phyloP scores from a whole-genome alignment of 2,329 filamentous ascomycete species.

The Berkeleyomyces rouxiae region DNA sequence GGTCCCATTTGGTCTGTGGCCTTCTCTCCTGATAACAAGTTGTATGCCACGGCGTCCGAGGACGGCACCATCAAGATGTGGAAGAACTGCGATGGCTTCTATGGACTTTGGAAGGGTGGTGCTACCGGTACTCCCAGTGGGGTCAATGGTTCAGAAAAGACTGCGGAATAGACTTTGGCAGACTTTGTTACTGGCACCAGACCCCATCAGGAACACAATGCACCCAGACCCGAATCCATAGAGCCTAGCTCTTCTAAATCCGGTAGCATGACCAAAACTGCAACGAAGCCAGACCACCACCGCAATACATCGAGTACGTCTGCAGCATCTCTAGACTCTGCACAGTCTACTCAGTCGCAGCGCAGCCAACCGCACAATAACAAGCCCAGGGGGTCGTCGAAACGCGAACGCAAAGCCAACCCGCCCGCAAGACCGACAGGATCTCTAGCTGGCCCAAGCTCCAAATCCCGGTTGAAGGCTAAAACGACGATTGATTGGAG shows the following conservation, averaged over 20 bases:
- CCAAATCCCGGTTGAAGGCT: not conserved
- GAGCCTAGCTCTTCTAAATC: not conserved
- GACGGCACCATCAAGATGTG: conserved; percentile 94
- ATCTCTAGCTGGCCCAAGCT: not conserved
- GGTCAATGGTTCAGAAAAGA: conserved; percentile 10
- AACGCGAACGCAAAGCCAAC: not conserved
- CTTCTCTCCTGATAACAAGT: conserved; percentile 86
- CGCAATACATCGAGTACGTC: not conserved
- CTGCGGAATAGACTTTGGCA: conserved; percentile 13
- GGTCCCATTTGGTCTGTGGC: conserved; percentile 92
- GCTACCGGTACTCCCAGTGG: conserved; percentile 15
- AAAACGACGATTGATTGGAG: not conserved
- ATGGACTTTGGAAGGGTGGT: conserved; percentile 46
- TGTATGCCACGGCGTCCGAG: conserved; percentile 92
- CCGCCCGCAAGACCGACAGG: not conserved
- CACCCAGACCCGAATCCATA: not conserved
- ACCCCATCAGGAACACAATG: not conserved
- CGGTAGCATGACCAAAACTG: not conserved
- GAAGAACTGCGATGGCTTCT: conserved; percentile 52
- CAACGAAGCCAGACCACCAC: not conserved
- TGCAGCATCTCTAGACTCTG: not conserved
- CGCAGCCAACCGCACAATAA: not conserved
- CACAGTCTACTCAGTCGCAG: not conserved
- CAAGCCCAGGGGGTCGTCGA: not conserved
- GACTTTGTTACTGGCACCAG: not conserved